These are phyloP conservation scores for Periglandula ipomoeae DNA, from an alignment of 2,329 filamentous ascomycete species.

Conservation along the genomic window DNA sequence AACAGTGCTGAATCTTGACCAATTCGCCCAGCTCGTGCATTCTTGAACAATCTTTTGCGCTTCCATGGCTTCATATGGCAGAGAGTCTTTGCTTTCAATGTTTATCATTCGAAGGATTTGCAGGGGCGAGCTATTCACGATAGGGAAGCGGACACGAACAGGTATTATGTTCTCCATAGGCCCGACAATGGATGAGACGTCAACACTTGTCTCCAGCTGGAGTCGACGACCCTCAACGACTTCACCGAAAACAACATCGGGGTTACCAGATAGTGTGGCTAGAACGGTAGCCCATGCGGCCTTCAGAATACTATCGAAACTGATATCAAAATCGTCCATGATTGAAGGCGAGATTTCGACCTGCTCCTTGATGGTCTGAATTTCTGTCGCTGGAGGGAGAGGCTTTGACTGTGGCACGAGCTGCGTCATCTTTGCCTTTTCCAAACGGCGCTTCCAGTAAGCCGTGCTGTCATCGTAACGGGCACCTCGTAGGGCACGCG, in stretches of 20 bases:
- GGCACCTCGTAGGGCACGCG: slow-evolving; percentile 28
- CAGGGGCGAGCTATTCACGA: slow-evolving; percentile 34
- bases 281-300: slow-evolving; percentile 49
- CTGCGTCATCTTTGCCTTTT: slow-evolving; percentile 37
- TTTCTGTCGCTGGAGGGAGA: slow-evolving; percentile 26
- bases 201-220: slow-evolving; percentile 37
- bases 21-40: slow-evolving; percentile 45
- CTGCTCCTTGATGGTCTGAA: slow-evolving; percentile 30
- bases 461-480: slow-evolving; percentile 29
- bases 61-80: slow-evolving; percentile 42
- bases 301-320: slow-evolving; percentile 45
- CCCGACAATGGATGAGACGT: slow-evolving; percentile 42
- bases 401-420: slow-evolving; percentile 34
- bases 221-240: slow-evolving; percentile 38
- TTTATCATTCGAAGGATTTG: slow-evolving; percentile 41
- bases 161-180: slow-evolving; percentile 39
- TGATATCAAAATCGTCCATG: slow-evolving; percentile 33
- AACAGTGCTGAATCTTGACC: slow-evolving; percentile 44
- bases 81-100: slow-evolving; percentile 36
- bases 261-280: slow-evolving; percentile 35
- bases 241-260: slow-evolving; percentile 49
- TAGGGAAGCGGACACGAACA: slow-evolving; percentile 37
- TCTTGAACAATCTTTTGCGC: slow-evolving; percentile 41
- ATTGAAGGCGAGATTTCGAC: slow-evolving; percentile 27
- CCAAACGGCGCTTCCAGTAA: slow-evolving; percentile 37